These are phyloP conservation scores for Rugonectria rugulosa DNA, from an alignment of 2,329 filamentous ascomycete genomes.

Conservation along the genomic window DNA sequence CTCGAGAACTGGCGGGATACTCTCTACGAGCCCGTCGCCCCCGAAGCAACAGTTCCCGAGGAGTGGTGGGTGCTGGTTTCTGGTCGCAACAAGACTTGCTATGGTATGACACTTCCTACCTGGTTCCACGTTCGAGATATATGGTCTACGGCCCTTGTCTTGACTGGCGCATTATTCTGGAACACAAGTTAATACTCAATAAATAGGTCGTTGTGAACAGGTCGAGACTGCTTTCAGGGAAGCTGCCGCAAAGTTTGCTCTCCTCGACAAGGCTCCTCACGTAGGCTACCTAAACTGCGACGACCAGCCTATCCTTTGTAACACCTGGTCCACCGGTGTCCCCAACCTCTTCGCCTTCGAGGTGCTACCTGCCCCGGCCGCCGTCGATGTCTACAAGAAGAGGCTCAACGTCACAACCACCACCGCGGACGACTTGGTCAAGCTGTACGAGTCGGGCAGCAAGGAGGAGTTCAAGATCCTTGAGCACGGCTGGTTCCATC, in stretches of 20 bases:
- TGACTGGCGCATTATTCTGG: slow-evolving; percentile 4
- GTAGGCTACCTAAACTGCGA: slow-evolving; percentile 79
- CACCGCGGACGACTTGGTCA: slow-evolving; percentile 68
- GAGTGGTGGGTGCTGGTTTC: slow-evolving; percentile 81
- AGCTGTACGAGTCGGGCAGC: slow-evolving; percentile 60
- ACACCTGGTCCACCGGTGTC: slow-evolving; percentile 72
- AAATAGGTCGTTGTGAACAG: slow-evolving; percentile 68
- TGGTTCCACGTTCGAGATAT: slow-evolving; percentile 6
- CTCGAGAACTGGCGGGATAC: slow-evolving; percentile 76
- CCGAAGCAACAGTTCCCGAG: slow-evolving; percentile 68
- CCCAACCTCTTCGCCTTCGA: slow-evolving; percentile 73
- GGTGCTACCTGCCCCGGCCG: slow-evolving; percentile 69
- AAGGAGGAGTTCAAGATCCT: slow-evolving; percentile 57
- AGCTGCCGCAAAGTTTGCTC: slow-evolving; percentile 69
- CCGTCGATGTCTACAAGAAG: slow-evolving; percentile 70
- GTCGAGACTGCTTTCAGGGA: slow-evolving; percentile 73
- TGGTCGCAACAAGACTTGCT: slow-evolving; percentile 81
- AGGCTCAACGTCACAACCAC: slow-evolving; percentile 74
- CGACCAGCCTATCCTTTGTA: slow-evolving; percentile 76
- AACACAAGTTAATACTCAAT: slow-evolving; percentile 29
- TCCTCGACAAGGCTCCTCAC: slow-evolving; percentile 68
- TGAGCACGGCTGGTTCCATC: slow-evolving; percentile 74
- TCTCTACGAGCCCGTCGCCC: slow-evolving; percentile 67
- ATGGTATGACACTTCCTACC: slow-evolving; percentile 53
- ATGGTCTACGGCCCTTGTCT: not conserved